phyloP scores from a whole-genome alignment of 495 filamentous ascomycete genomes.

The Neurospora sp. region DNA sequence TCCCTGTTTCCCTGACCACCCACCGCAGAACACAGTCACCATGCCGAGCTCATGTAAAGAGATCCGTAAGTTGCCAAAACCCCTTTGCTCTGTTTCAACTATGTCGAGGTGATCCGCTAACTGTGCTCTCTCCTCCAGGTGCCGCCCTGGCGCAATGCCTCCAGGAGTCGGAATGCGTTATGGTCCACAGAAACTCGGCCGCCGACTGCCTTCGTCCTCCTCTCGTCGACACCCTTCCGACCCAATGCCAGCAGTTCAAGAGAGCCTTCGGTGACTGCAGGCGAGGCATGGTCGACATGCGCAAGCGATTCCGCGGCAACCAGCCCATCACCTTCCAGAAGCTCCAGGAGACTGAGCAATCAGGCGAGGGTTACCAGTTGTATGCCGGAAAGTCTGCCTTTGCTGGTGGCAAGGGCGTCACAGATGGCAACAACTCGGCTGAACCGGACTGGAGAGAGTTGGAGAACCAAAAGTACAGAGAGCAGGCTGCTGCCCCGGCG shows the following conservation, averaged over 20 bases:
- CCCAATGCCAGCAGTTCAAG: conserved; percentile 83
- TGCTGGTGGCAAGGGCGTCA: conserved; percentile 38
- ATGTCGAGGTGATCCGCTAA: background rate
- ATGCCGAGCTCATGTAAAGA: conserved; percentile 98
- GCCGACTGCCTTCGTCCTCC: conserved; percentile 81
- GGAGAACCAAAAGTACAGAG: conserved; percentile 44
- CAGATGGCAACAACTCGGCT: conserved; percentile 40
- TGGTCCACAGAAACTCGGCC: conserved; percentile 77
- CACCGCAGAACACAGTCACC: conserved; percentile 18
- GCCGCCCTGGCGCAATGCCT: conserved; percentile 88
- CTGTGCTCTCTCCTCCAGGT: conserved; percentile 42
- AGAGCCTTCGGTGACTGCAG: conserved; percentile 92
- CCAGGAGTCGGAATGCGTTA: conserved; percentile 88
- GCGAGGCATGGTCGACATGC: conserved; percentile 94
- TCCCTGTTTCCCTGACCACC: background rate
- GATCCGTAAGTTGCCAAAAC: conserved; percentile 56
- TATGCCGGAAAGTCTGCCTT: conserved; percentile 75
- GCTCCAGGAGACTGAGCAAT: conserved; percentile 50
- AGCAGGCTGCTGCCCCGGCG: conserved; percentile 15
- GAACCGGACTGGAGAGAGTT: conserved; percentile 45
- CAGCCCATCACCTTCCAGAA: conserved; percentile 58
- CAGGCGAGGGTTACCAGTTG: conserved; percentile 50
- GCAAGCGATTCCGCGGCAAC: conserved; percentile 97
- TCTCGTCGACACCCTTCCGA: conserved; percentile 65
- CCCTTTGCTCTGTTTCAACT: background rate